Conservation (phyloP, 1,284 basidiomycete species). For the Apiotrichum akiyoshidainum region DNA sequence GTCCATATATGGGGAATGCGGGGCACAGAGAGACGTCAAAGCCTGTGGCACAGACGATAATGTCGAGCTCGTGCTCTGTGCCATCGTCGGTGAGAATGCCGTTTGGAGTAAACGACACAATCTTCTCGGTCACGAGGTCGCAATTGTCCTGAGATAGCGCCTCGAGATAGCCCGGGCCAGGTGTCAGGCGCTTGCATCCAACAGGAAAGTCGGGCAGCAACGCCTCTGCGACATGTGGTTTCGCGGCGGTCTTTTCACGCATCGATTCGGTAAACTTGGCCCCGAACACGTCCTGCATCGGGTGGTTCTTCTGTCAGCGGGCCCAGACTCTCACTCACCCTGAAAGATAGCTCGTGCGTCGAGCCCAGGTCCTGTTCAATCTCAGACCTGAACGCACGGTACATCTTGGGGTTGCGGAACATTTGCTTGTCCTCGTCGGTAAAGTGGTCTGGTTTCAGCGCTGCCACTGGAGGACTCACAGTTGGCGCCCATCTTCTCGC, state of each 20-base stretch:
- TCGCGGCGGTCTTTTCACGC: conserved; percentile 16
- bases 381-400: conserved; percentile 24
- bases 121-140: conserved; percentile 22
- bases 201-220: conserved; percentile 31
- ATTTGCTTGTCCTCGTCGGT: conserved; percentile 23
- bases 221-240: conserved; percentile 21
- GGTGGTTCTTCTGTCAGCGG: too few species aligned
- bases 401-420: conserved; percentile 15
- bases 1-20: conserved; percentile 29
- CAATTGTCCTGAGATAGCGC: conserved; percentile 35
- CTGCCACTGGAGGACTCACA: too few species aligned
- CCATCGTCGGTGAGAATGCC: conserved; percentile 27
- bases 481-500: conserved; percentile 7
- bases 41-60: conserved; percentile 34
- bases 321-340: too few species aligned
- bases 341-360: conserved; percentile 11
- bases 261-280: conserved; percentile 9
- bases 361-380: conserved; percentile 22
- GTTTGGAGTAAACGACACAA: conserved; percentile 23
- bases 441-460: too few species aligned
- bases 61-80: conserved; percentile 29
- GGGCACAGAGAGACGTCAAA: conserved; percentile 37
- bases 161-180: conserved; percentile 45
- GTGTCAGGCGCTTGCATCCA: conserved; percentile 40
- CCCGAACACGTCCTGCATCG: conserved; percentile 7